phyloP scores from a whole-genome alignment of 2,329 filamentous ascomycete genomes.

The Beauveria pseudobassiana region DNA sequence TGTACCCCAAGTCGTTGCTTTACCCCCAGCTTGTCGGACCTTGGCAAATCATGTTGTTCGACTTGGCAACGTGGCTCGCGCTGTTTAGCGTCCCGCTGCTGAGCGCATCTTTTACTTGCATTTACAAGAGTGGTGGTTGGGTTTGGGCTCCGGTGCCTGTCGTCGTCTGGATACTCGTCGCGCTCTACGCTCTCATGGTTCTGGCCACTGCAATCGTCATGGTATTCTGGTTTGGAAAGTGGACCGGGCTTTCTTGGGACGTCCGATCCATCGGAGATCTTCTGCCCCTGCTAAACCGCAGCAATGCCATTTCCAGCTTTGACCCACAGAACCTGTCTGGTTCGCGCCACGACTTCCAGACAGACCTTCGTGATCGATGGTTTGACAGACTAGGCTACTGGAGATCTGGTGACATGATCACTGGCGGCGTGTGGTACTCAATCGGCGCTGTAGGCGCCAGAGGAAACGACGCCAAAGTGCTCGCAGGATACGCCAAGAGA shows the following conservation, averaged over 20 bases:
- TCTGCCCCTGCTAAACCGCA: conserved; percentile 68
- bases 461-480: conserved; percentile 18
- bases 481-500: conserved; percentile 20
- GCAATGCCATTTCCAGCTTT: conserved; percentile 71
- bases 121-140: conserved; percentile 55
- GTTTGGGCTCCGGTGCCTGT: conserved; percentile 73
- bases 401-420: conserved; percentile 56
- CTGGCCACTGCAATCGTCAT: conserved; percentile 46
- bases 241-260: conserved; percentile 80
- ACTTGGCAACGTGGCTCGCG: conserved; percentile 66
- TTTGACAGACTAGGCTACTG: conserved; percentile 79
- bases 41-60: conserved; percentile 57
- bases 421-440: conserved; percentile 67
- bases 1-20: conserved; percentile 64
- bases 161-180: conserved; percentile 70
- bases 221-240: conserved; percentile 55
- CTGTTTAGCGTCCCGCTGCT: conserved; percentile 77
- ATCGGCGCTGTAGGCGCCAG: conserved; percentile 50
- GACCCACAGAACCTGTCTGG: conserved; percentile 53
- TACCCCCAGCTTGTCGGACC: conserved; percentile 55
- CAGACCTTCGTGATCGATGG: conserved; percentile 47
- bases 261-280: conserved; percentile 75
- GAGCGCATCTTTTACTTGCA: conserved; percentile 65
- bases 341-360: conserved; percentile 43
- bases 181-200: conserved; percentile 62